These are phyloP conservation scores for Massospora cicadina DNA, from an alignment of 371 early-diverging fungal species.

Conservation along the genomic window DNA sequence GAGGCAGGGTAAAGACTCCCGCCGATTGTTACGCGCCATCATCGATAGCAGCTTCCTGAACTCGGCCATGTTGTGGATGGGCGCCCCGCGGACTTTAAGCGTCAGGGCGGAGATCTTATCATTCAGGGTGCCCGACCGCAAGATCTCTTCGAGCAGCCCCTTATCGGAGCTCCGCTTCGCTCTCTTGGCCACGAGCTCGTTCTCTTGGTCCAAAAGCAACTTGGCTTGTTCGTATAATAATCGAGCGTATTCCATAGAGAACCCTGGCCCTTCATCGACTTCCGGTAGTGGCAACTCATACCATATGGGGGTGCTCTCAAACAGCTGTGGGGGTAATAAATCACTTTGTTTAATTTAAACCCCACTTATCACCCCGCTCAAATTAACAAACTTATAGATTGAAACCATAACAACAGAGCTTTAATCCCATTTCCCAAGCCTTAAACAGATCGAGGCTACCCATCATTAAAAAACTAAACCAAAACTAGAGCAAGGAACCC, in stretches of 20 bases:
- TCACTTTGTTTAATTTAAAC: too few relatives aligned
- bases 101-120: slow-evolving; percentile 89
- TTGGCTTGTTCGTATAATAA: slow-evolving; percentile 25
- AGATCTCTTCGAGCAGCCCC: slow-evolving; percentile 66
- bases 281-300: slow-evolving; percentile 1
- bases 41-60: slow-evolving; percentile 66
- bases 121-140: slow-evolving; percentile 75
- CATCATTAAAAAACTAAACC: too few relatives aligned
- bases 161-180: slow-evolving; percentile 51
- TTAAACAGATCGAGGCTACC: too few relatives aligned
- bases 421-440: too few relatives aligned
- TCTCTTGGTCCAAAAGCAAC: slow-evolving; percentile 45
- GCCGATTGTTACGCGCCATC: slow-evolving; percentile 73
- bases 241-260: neutral
- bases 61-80: slow-evolving; percentile 61
- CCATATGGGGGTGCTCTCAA: slow-evolving; percentile 7
- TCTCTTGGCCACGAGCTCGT: slow-evolving; percentile 36
- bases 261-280: neutral
- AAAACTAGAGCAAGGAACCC: too few relatives aligned
- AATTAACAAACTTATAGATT: too few relatives aligned
- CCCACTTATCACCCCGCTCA: too few relatives aligned
- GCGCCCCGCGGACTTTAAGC: slow-evolving; percentile 76
- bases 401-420: too few relatives aligned
- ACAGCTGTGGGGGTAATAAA: too few relatives aligned
- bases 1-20: slow-evolving; percentile 70